These are phyloP conservation scores for Falciphora oryzae DNA, from an alignment of 2,329 filamentous ascomycete genomes.

Conservation along the genomic window DNA sequence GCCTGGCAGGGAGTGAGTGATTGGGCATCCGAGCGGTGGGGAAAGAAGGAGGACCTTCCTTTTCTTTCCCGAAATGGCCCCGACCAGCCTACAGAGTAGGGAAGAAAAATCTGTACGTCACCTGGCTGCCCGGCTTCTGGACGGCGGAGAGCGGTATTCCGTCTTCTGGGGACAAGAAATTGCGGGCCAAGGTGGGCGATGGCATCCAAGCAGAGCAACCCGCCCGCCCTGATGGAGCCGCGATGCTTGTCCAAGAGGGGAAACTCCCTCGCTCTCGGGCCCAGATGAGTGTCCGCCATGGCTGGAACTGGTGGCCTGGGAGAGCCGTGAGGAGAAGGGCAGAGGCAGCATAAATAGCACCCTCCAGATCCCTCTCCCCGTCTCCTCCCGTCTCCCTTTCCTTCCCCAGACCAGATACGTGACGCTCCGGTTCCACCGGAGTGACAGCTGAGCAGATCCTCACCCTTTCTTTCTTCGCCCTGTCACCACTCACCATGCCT, in stretches of 20 bases:
- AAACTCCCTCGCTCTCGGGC: background rate
- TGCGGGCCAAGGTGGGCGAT: background rate
- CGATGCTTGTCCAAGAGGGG: background rate
- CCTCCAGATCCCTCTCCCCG: no score
- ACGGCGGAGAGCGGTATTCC: no score
- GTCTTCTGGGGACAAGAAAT: background rate
- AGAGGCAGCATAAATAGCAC: background rate
- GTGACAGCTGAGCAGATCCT: no score
- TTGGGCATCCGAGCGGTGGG: background rate
- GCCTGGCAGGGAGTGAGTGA: background rate
- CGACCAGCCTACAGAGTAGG: no score
- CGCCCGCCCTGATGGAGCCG: background rate
- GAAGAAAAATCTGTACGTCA: background rate
- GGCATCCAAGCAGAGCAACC: background rate
- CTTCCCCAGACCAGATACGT: no score
- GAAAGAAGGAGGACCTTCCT: background rate
- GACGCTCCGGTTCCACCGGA: no score
- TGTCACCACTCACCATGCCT: background rate
- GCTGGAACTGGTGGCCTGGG: background rate
- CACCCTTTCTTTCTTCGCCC: background rate
- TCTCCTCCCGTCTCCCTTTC: no score
- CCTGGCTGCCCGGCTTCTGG: background rate
- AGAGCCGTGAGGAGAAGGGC: background rate
- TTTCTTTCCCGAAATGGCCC: background rate
- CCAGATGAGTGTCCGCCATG: background rate